Percentiles rank a stretch among this genome's conserved stretches.
phyloP scores from a whole-genome alignment of 2,329 filamentous ascomycete genomes.

The Apiospora pterosperma region DNA sequence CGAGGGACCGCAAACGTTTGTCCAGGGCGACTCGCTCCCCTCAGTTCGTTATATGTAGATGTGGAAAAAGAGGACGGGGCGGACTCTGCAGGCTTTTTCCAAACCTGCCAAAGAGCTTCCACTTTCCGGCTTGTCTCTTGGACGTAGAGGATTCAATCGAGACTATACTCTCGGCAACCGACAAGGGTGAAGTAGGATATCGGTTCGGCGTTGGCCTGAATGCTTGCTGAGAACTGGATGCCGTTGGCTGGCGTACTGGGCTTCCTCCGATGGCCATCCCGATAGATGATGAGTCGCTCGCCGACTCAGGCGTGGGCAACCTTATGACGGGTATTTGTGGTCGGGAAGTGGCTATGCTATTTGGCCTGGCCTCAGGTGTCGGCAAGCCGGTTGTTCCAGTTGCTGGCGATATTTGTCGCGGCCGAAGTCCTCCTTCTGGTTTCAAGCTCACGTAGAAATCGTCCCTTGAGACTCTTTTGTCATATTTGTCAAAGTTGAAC shows the following conservation, averaged over 20 bases:
- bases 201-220: conserved; percentile 12
- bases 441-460: conserved; percentile 34
- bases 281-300: conserved; percentile 45
- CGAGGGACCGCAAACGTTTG: conserved; percentile 14
- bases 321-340: conserved; percentile 29
- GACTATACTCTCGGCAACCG: conserved; percentile 17
- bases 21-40: conserved; percentile 13
- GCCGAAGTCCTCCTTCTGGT: conserved; percentile 16
- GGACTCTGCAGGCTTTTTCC: conserved; percentile 36
- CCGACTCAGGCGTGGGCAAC: conserved; percentile 40
- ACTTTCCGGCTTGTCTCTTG: conserved; percentile 51
- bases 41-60: conserved; percentile 18
- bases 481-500: conserved; percentile 23
- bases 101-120: conserved; percentile 58
- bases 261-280: conserved; percentile 72
- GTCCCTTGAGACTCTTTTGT: conserved; percentile 44
- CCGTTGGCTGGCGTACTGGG: background rate
- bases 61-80: conserved; percentile 5
- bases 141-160: conserved; percentile 24
- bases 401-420: background rate
- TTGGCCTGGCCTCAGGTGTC: conserved; percentile 40
- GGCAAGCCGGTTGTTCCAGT: conserved; percentile 26
- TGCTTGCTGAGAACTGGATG: conserved; percentile 8
- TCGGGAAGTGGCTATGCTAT: conserved; percentile 24
- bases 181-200: conserved; percentile 16